These are phyloP conservation scores for Diaporthe sp. DNA, from an alignment of 2,329 filamentous ascomycete species.

Conservation along the genomic window DNA sequence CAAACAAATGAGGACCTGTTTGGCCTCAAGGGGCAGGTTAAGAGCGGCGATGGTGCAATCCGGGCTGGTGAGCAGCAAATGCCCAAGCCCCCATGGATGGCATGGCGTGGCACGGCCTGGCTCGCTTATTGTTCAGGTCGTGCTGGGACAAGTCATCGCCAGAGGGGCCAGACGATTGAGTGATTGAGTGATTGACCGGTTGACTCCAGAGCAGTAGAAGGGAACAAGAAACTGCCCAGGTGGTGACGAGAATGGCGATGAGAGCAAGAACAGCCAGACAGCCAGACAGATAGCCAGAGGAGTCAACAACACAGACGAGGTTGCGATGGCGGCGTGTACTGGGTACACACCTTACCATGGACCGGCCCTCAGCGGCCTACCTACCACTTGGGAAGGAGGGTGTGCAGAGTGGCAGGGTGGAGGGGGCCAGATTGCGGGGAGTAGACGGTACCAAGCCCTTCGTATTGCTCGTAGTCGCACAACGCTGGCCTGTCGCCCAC, in stretches of 20 bases:
- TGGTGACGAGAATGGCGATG: background rate
- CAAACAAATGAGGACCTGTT: constrained; percentile 4
- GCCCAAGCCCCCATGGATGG: constrained; percentile 11
- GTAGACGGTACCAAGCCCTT: constrained; percentile 8
- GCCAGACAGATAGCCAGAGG: background rate
- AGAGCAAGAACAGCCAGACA: background rate
- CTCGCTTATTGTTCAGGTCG: background rate
- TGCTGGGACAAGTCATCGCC: constrained; percentile 5
- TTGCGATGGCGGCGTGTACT: background rate
- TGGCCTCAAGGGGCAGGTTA: constrained; percentile 1
- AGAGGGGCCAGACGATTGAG: background rate
- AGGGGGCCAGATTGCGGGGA: background rate
- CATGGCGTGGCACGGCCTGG: background rate
- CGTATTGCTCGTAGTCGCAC: background rate
- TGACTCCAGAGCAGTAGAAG: background rate
- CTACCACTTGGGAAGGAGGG: background rate
- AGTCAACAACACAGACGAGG: background rate
- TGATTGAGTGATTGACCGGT: background rate
- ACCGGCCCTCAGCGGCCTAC: background rate
- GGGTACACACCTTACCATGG: background rate
- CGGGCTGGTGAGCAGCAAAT: constrained; percentile 26
- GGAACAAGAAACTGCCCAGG: background rate
- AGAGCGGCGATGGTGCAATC: constrained; percentile 31
- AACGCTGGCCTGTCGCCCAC: background rate
- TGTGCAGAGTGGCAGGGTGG: background rate